Conservation (phyloP, 805 yeast genomes). For the Debaryomyces maramus region DNA sequence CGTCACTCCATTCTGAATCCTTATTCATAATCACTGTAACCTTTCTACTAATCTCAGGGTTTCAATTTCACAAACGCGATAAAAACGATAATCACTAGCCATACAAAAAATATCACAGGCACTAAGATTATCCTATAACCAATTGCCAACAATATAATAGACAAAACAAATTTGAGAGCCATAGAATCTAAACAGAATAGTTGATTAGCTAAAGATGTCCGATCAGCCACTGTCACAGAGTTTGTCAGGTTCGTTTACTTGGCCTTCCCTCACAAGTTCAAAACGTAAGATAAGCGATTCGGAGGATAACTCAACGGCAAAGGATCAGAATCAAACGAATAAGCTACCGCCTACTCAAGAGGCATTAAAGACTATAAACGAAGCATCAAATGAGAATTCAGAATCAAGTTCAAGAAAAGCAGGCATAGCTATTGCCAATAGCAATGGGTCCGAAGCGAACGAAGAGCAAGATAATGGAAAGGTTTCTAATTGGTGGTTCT, state of each 20-base stretch:
- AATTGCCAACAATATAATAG: too few relatives aligned
- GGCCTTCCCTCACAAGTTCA: constrained; percentile 1
- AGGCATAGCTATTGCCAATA: not conserved
- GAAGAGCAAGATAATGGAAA: not conserved
- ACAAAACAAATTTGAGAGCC: too few relatives aligned
- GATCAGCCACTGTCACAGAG: constrained; percentile 1
- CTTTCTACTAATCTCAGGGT: too few relatives aligned
- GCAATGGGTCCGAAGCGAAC: not conserved
- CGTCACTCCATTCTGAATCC: constrained; percentile 20
- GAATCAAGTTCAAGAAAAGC: constrained; percentile 2
- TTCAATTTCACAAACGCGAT: too few relatives aligned
- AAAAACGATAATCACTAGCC: too few relatives aligned
- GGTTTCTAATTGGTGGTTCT: constrained; percentile 11
- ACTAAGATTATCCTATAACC: too few relatives aligned
- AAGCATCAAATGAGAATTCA: constrained; percentile 12
- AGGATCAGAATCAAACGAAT: not conserved
- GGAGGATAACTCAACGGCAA: not conserved
- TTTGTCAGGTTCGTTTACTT: constrained; percentile 2
- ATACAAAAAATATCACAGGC: too few relatives aligned
- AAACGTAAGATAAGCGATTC: constrained; percentile 3
- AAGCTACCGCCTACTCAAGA: not conserved
- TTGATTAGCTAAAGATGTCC: too few relatives aligned
- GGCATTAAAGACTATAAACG: constrained; percentile 8
- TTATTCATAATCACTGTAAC: too few relatives aligned
- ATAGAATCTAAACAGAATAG: too few relatives aligned